These are phyloP conservation scores for Fistulina hepatica DNA, from an alignment of 1,284 basidiomycete genomes.

Conservation along the genomic window DNA sequence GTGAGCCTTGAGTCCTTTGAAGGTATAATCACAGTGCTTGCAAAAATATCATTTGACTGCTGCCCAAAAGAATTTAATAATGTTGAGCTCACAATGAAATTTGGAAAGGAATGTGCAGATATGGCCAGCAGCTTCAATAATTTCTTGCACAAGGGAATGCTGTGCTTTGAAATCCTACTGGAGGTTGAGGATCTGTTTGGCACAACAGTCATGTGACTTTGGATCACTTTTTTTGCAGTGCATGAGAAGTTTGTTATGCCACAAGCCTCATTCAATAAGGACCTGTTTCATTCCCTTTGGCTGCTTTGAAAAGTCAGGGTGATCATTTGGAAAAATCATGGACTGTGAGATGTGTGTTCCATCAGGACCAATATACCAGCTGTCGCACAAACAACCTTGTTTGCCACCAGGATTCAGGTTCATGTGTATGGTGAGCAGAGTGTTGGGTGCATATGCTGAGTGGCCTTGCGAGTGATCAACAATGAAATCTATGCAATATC, in stretches of 20 bases:
- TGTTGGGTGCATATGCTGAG: constrained; percentile 27
- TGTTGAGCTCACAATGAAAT: constrained; percentile 27
- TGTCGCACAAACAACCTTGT: no score
- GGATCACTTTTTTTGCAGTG: constrained; percentile 19
- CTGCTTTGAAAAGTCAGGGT: no score
- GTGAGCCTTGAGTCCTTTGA: constrained; percentile 17
- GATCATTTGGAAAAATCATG: no score
- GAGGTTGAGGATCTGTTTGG: constrained; percentile 16
- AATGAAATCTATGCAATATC: constrained; percentile 25
- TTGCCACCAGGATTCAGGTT: constrained; percentile 29
- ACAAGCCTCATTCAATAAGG: constrained; percentile 7
- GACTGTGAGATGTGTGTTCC: no score
- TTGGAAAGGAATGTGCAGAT: constrained; percentile 22
- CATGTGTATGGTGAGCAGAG: constrained; percentile 24
- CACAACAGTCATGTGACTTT: constrained; percentile 17
- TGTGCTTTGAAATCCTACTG: constrained; percentile 19
- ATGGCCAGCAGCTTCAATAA: constrained; percentile 22
- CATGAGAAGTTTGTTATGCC: constrained; percentile 12
- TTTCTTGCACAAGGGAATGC: constrained; percentile 21
- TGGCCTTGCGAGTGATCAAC: constrained; percentile 34
- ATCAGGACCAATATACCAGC: no score
- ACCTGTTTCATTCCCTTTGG: constrained; percentile 9
- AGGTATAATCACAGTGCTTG: constrained; percentile 20
- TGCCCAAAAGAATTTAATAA: constrained; percentile 22
- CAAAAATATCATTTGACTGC: constrained; percentile 17